A percentile compares a stretch with the other conserved stretches of the same genome.
Evolutionary conservation across 2,329 filamentous ascomycete species (phyloP).

Genomic region (Fusarium coicis): DNA sequence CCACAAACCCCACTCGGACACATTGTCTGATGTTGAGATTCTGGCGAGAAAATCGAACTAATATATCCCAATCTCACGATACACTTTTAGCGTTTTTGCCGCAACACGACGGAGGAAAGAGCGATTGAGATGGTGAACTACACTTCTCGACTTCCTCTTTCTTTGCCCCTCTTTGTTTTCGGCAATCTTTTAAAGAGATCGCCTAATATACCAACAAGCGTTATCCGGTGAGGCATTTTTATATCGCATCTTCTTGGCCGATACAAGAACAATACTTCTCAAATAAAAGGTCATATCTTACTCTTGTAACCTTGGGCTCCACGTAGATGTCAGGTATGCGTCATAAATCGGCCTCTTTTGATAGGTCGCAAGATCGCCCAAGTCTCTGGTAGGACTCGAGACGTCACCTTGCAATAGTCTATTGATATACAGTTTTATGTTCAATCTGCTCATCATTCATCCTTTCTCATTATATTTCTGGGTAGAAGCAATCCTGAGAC

Average conservation of each 20-base stretch:
- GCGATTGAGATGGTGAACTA: background rate
- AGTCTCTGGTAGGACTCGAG: background rate
- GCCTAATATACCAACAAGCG: background rate
- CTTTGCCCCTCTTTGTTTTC: background rate
- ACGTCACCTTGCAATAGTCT: background rate
- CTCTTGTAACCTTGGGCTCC: background rate
- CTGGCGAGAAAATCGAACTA: background rate
- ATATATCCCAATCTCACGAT: background rate
- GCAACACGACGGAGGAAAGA: background rate
- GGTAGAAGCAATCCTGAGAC: background rate
- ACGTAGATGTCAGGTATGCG: background rate
- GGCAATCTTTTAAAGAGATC: background rate
- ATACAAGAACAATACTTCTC: background rate
- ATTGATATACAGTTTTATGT: background rate
- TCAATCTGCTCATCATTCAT: background rate
- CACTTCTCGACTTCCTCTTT: background rate
- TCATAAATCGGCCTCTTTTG: background rate
- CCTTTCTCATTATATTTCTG: background rate
- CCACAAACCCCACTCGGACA: constrained; percentile 12
- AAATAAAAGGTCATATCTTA: background rate
- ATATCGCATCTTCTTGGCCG: background rate
- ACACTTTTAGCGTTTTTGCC: background rate
- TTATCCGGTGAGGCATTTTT: background rate
- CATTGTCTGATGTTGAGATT: background rate
- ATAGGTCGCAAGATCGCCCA: background rate